A percentile compares a stretch with the other conserved stretches of the same genome.
Conservation (phyloP, 2,329 filamentous ascomycete species). For the Arthrobotrys sinensis region DNA sequence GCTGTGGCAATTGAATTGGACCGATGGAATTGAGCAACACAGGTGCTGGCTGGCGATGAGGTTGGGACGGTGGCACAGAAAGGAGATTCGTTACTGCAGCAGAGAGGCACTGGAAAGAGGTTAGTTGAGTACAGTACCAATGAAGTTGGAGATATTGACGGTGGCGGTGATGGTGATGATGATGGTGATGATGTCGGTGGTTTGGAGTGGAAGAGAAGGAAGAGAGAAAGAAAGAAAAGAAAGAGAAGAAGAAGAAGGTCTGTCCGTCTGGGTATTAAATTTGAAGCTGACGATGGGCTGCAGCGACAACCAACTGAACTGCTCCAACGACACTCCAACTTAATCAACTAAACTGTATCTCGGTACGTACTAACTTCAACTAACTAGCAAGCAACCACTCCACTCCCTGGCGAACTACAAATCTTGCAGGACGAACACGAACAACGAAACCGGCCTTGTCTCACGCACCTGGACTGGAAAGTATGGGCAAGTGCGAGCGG, state of each 20-base stretch:
- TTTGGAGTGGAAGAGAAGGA: not conserved
- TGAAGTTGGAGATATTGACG: not conserved
- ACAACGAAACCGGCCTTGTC: conserved; percentile 29
- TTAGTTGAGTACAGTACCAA: not conserved
- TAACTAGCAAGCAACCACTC: not conserved
- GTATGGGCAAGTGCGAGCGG: conserved; percentile 5
- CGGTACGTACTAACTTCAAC: not conserved
- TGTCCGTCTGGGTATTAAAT: not conserved
- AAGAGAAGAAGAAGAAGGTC: not conserved
- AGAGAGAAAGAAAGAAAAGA: not conserved
- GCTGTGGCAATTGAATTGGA: conserved; percentile 9
- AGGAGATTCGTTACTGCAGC: conserved; percentile 40
- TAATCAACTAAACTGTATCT: not conserved
- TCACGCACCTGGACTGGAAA: conserved; percentile 30
- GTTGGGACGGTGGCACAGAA: conserved; percentile 46
- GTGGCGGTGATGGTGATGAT: not conserved
- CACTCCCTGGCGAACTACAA: no score
- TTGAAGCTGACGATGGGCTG: conserved; percentile 47
- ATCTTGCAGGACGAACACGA: not conserved
- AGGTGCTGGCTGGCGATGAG: conserved; percentile 25
- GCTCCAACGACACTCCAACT: no score
- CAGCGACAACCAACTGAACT: conserved; percentile 10
- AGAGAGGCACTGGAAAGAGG: not conserved
- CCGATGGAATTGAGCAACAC: conserved; percentile 31
- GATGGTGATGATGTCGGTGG: not conserved